These are phyloP conservation scores for Plectosphaerella cucumerina DNA, from an alignment of 2,329 filamentous ascomycete species.

Conservation along the genomic window DNA sequence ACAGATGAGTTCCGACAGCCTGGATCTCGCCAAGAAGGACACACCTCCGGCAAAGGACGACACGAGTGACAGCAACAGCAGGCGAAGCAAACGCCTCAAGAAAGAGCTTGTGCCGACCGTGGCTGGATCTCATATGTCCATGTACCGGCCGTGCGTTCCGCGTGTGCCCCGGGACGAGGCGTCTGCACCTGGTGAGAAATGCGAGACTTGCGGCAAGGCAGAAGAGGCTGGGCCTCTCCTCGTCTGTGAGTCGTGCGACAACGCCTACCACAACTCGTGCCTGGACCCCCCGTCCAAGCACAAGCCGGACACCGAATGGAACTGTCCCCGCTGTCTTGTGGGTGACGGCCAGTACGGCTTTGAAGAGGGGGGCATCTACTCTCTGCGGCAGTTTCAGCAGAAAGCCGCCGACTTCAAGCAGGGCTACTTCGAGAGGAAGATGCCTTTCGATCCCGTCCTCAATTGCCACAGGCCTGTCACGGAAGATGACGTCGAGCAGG, in stretches of 20 bases:
- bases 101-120: conserved; percentile 81
- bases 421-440: conserved; percentile 85
- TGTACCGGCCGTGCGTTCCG: conserved; percentile 78
- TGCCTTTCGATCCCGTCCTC: conserved; percentile 79
- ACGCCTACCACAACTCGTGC: conserved; percentile 81
- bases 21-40: conserved; percentile 45
- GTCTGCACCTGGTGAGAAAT: conserved; percentile 56
- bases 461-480: conserved; percentile 79
- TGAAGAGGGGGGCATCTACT: conserved; percentile 94
- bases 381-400: conserved; percentile 91
- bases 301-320: conserved; percentile 85
- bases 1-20: conserved; percentile 60
- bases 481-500: conserved; percentile 91
- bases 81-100: conserved; percentile 89
- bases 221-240: conserved; percentile 69
- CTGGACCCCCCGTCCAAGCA: conserved; percentile 79
- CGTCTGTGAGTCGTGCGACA: conserved; percentile 87
- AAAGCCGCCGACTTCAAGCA: conserved; percentile 95
- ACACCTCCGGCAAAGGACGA: conserved; percentile 50
- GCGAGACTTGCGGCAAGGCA: conserved; percentile 79
- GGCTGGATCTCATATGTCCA: conserved; percentile 93
- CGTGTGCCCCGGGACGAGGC: conserved; percentile 55
- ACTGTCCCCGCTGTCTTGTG: conserved; percentile 90
- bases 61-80: conserved; percentile 56
- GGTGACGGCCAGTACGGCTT: conserved; percentile 97